Evolutionary conservation across 106 monocot species (phyloP), one percentile per base, ranked within the genome.

Genomic region (Gastrodia elata): DNA sequence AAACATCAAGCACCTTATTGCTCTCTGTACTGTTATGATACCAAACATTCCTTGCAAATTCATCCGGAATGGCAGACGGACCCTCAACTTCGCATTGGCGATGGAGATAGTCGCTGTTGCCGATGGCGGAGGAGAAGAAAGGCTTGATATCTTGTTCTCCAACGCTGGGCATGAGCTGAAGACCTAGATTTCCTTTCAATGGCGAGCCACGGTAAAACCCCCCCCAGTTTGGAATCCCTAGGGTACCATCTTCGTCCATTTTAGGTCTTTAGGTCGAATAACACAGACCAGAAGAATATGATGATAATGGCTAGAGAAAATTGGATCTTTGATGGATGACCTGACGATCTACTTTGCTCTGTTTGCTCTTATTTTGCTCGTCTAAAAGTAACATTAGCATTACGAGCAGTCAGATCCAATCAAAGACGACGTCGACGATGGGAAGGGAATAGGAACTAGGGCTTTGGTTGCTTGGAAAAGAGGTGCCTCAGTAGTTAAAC

Each of bases 201-300:
- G 82, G 80, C 39, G 69, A 80, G 4, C 82, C 80, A 10, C 40
- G n/a, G 42, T 82, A 94, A 78, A 80, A 90, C 13, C 81, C 76
- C 16, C 83, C 80, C 87, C 94, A 90, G 72, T 78, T 72, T 67
- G 82, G 77, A 32, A 82, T 80, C 41, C 82, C 85, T 56, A 93
- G 73, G n/a, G 77, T 73, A 2, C 87, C 87, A 39, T 90, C 86
- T 4, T 86, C 85, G 39, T 90, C 94, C 94, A 94, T 94, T 15
- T 46, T n/a, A 36, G 2, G 37, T 22, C 15, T 3, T 27, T 57
- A 14, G 13, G 26, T 65, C 22, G 9, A 13, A 8, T 2, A 30
- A 27, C 61, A 28, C 52, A n/a, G 22, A 73, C 24, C 7, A 20
- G 13, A 22, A 22, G n/a, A 70, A 10, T 0, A 8, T 28, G 27